These are phyloP conservation scores for Tarenaya hassleriana DNA, from an alignment of 345 rosid species.

Conservation along the genomic window DNA sequence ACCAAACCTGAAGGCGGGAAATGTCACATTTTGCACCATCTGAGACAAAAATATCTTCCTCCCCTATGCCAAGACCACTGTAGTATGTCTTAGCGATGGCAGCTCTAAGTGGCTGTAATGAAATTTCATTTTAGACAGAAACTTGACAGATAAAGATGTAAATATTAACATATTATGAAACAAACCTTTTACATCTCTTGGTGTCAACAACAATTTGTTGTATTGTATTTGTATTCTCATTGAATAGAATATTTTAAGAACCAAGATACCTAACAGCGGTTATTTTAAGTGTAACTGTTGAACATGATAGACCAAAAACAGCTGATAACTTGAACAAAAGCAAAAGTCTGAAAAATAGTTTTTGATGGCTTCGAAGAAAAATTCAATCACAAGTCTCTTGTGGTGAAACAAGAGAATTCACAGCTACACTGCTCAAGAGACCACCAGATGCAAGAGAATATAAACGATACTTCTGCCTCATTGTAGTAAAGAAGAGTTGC, in stretches of 20 bases:
- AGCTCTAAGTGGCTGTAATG: constrained; percentile 64
- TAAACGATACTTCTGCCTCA: neutral
- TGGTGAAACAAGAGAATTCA: constrained; percentile 5
- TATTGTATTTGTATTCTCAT: too few species aligned
- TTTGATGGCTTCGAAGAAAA: too few species aligned
- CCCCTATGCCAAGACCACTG: constrained; percentile 68
- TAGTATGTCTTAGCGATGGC: constrained; percentile 75
- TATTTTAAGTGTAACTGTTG: neutral
- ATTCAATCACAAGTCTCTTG: too few species aligned
- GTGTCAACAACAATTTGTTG: neutral
- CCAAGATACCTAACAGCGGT: too few species aligned
- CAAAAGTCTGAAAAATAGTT: neutral
- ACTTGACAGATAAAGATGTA: constrained; percentile 8
- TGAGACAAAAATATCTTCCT: constrained; percentile 85
- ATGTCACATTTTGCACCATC: constrained; percentile 99
- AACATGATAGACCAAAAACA: too few species aligned
- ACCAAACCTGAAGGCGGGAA: constrained; percentile 87
- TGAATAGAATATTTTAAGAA: too few species aligned
- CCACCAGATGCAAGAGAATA: neutral
- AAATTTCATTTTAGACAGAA: constrained; percentile 1
- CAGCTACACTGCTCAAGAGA: neutral
- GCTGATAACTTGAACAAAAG: neutral
- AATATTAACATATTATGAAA: neutral
- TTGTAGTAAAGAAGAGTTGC: constrained; percentile 15
- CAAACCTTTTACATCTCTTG: constrained; percentile 5